Evolutionary conservation across 163 green algal species (phyloP).

Genomic region (Scenedesmus sp.): DNA sequence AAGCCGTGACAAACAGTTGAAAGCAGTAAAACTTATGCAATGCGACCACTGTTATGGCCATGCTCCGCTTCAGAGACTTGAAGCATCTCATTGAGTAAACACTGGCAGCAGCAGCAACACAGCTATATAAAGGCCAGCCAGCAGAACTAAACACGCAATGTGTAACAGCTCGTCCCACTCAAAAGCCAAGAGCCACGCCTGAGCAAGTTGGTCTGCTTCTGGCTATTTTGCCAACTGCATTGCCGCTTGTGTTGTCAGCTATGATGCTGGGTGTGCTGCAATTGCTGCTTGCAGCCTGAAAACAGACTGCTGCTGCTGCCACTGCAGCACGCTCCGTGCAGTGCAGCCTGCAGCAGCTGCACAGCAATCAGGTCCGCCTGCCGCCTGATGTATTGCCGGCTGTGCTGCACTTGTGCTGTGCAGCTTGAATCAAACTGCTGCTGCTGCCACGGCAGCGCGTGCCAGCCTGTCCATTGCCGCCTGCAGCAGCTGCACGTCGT

Average conservation of each 20-base stretch:
- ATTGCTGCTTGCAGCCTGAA: no score
- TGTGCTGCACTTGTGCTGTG: neutral
- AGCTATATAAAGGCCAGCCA: neutral
- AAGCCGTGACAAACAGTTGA: neutral
- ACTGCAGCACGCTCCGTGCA: neutral
- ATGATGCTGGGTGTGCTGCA: no score
- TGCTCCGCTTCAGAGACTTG: neutral
- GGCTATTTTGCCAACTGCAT: no score
- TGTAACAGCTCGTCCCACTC: no score
- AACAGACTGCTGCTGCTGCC: neutral
- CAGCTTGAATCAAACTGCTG: neutral
- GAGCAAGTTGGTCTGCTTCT: no score
- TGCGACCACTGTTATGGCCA: no score
- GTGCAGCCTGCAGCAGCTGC: neutral
- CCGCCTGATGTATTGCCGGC: neutral
- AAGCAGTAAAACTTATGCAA: neutral
- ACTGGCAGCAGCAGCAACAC: neutral
- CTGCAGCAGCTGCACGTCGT: slow-evolving; percentile 22
- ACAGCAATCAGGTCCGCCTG: neutral
- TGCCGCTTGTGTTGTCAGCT: no score
- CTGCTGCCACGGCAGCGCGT: neutral
- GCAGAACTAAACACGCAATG: no score
- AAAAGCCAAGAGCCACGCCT: no score
- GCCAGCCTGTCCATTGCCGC: slow-evolving; percentile 9
- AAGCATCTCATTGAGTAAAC: neutral